Percentiles rank a stretch among this genome's conserved stretches.
Evolutionary conservation across 805 yeast species (phyloP).

Genomic region (Ogataea methanolica): DNA sequence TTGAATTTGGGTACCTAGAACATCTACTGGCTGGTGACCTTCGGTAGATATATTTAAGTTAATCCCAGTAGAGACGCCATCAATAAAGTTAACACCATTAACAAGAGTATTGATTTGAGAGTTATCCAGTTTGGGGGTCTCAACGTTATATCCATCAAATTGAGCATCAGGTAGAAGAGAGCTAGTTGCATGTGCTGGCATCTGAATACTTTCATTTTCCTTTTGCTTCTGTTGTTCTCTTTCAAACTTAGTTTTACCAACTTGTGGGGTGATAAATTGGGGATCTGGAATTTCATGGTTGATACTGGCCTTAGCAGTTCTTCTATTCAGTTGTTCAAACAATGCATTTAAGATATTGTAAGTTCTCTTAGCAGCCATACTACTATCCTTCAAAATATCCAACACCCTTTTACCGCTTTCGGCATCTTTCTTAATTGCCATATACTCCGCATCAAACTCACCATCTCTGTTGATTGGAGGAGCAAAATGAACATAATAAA

Average conservation of each 20-base stretch:
- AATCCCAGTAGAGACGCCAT: conserved; percentile 32
- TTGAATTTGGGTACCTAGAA: neutral
- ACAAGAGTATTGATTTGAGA: conserved; percentile 19
- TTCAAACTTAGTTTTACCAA: conserved; percentile 21
- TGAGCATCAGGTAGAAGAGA: conserved; percentile 4
- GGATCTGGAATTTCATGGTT: conserved; percentile 16
- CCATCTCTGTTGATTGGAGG: conserved; percentile 31
- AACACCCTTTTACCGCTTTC: conserved; percentile 76
- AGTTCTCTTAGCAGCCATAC: conserved; percentile 76
- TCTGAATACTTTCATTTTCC: conserved; percentile 5
- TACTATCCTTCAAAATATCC: conserved; percentile 63
- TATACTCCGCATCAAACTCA: conserved; percentile 47
- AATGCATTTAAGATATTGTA: conserved; percentile 75
- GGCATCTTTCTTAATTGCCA: conserved; percentile 64
- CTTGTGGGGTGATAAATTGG: conserved; percentile 25
- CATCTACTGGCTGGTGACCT: neutral
- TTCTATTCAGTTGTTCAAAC: conserved; percentile 71
- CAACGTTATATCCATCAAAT: conserved; percentile 5
- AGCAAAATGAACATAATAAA: conserved; percentile 65
- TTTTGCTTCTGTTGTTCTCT: conserved; percentile 8
- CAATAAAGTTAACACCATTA: conserved; percentile 31
- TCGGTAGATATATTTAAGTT: conserved; percentile 20
- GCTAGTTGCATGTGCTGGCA: conserved; percentile 5
- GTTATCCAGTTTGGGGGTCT: conserved; percentile 14
- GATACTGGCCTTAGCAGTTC: conserved; percentile 48